Percentiles rank a stretch among this genome's conserved stretches.
phyloP scores from a whole-genome alignment of 2,329 filamentous ascomycete genomes.

The Aspergillus quadrilineatus region DNA sequence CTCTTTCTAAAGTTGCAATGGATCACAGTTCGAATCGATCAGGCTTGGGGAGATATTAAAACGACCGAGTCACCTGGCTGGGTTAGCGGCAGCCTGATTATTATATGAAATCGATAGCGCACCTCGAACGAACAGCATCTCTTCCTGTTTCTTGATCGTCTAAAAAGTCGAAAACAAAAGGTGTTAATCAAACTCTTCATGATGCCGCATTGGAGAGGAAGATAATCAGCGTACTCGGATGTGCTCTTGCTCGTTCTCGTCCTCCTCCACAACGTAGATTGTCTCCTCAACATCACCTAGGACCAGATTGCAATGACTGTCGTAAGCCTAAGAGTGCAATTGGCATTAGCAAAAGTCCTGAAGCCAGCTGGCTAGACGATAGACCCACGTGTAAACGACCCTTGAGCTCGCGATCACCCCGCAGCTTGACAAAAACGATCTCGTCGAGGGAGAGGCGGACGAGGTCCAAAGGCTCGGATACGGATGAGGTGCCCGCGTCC shows the following conservation, averaged over 20 bases:
- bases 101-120: constrained; percentile 31
- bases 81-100: constrained; percentile 20
- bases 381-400: constrained; percentile 82
- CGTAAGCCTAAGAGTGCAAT: constrained; percentile 70
- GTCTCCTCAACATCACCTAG: constrained; percentile 97
- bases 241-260: constrained; percentile 71
- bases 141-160: constrained; percentile 94
- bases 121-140: constrained; percentile 99
- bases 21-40: constrained; percentile 16
- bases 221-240: constrained; percentile 60
- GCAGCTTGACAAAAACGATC: constrained; percentile 93
- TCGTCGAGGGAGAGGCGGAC: constrained; percentile 94
- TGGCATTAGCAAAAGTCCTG: constrained; percentile 3
- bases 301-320: constrained; percentile 96
- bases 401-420: constrained; percentile 92
- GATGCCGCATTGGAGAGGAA: background rate
- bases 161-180: constrained; percentile 37
- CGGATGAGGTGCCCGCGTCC: constrained; percentile 66
- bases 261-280: constrained; percentile 88
- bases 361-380: background rate
- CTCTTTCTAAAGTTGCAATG: background rate
- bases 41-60: constrained; percentile 64
- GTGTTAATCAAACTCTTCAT: background rate
- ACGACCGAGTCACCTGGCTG: constrained; percentile 68
- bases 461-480: constrained; percentile 90